Evolutionary conservation across 306 rosid species (phyloP), one percentile per base, ranked within the genome.

Genomic region (Cucumis hystrix): DNA sequence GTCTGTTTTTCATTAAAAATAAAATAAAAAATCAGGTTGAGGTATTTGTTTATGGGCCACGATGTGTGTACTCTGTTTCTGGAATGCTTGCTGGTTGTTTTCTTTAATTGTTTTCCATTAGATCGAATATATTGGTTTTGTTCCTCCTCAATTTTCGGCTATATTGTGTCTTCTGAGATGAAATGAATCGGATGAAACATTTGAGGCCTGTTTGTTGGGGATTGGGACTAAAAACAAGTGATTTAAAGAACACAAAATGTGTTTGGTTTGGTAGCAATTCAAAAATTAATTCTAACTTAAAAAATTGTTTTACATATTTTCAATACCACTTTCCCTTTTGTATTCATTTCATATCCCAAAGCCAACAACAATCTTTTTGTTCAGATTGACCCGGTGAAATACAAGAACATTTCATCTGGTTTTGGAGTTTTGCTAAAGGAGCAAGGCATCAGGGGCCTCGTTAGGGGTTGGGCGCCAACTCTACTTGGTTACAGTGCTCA

Each of bases 381-480:
- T 81, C 93, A 92, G 99, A 92, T 96, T 84, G 97, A 91, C 83
- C 98, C 97, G 51, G 54, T 89, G 30, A 96, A 92, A 87, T 92
- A 96, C 91, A 91, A 86, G 79, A 85, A 89, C 80, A 92, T 96
- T 74, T 11, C 97, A 59, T 92, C 97, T 76, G 99, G 98, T 8
- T 96, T 96, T 81, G 99, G 99, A 73, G 77, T 92, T 82, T 79
- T 92, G 84, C 80, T 91, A 2, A 96, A 88, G 90, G 99, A 96
- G 89, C 98, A 96, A 82, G 99, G 99, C 14, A n/a, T 83, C 7
- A 87, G 72, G 74, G 99, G 99, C 18, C 88, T 96, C 83, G 92
- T 91, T 87, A 85, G 93, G 80, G 99, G 99, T n/a, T 92, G 99
- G 99, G 97, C 86, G 49, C 99, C 99, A 28, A 96, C 99, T 59